Conservation (phyloP, 2,329 filamentous ascomycete genomes). For the Venturia aucupariae region DNA sequence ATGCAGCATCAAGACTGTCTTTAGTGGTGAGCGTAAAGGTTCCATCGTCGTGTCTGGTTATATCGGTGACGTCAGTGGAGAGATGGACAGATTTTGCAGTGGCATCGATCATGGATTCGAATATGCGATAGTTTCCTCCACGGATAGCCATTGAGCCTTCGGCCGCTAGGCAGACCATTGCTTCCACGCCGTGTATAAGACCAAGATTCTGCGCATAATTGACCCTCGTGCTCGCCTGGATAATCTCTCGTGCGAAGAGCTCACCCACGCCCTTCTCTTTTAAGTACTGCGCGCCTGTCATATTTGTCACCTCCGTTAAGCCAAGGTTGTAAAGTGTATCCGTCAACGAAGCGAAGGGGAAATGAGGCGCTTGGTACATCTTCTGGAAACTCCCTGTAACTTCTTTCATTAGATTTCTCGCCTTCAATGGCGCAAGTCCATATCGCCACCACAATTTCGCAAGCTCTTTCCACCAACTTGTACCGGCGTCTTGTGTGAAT, state of each 20-base stretch:
- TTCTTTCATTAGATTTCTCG: constrained; percentile 60
- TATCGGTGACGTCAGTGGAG: constrained; percentile 57
- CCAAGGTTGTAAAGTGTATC: constrained; percentile 58
- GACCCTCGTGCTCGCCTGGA: constrained; percentile 84
- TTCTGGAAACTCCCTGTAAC: constrained; percentile 65
- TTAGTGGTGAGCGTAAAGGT: constrained; percentile 38
- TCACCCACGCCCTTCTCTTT: constrained; percentile 56
- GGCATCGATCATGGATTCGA: constrained; percentile 64
- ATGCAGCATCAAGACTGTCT: not conserved
- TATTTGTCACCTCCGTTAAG: constrained; percentile 54
- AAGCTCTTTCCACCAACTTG: constrained; percentile 67
- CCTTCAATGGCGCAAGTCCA: constrained; percentile 65
- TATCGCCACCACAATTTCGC: constrained; percentile 79
- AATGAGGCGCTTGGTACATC: constrained; percentile 72
- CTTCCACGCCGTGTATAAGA: constrained; percentile 80
- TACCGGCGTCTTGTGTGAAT: constrained; percentile 40
- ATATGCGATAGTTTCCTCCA: constrained; percentile 93
- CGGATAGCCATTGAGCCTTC: constrained; percentile 69
- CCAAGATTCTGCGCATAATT: constrained; percentile 88
- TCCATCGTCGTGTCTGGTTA: constrained; percentile 34
- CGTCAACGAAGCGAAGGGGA: constrained; percentile 74
- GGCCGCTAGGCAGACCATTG: constrained; percentile 86
- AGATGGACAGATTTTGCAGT: constrained; percentile 53
- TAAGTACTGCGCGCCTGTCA: constrained; percentile 67
- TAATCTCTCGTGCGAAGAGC: constrained; percentile 66